Evolutionary conservation across 179 eudicot species (phyloP), one percentile per base, ranked within the genome.

Genomic region (Silene coronaria): DNA sequence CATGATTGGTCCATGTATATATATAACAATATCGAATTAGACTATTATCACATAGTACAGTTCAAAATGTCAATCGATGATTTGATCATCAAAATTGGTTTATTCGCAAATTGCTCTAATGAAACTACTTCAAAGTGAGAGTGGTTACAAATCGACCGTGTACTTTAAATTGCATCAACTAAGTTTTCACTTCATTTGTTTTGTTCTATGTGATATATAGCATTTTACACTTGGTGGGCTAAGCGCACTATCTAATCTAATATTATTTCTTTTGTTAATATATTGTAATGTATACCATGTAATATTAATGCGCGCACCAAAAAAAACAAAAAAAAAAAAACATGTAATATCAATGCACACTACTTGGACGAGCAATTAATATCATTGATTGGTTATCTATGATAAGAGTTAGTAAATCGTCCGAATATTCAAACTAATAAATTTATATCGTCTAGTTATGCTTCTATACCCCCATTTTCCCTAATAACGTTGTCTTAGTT

Each of bases 121-220:
- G 9, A 55, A 61, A 51, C 42, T 71, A 26, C 74, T 71, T 71
- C 45, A 3, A 71, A 71, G 74, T 71, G 62, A 71, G 27, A 17
- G 74, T 71, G 17, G 61, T 71, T 71, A 71, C 62, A 27, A 53
- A 53, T 13, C 74, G 74, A 28, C 74, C 74, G 8, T 32, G 63
- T 28, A 71, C 60, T 21, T 70, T 70, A 48, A 34, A 48, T 70
- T 70, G 74, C 58, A 70, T 46, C 60, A 46, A 46, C 53, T 21
- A 13, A 6, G 9, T 51, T 70, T 70, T 24, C 13, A 23, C 45
- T 24, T 67, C 71, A 38, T 23, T 69, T 45, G 0, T 27, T 53
- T 55, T 53, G 58, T 24, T 70, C 24, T 69, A 46, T 70, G 61
- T n/a, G 24, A 2, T 13, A 27, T 71, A 2, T 2, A 27, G 26